phyloP scores from a whole-genome alignment of 176 grass and related monocot genomes.

The Triticum aestivum region DNA sequence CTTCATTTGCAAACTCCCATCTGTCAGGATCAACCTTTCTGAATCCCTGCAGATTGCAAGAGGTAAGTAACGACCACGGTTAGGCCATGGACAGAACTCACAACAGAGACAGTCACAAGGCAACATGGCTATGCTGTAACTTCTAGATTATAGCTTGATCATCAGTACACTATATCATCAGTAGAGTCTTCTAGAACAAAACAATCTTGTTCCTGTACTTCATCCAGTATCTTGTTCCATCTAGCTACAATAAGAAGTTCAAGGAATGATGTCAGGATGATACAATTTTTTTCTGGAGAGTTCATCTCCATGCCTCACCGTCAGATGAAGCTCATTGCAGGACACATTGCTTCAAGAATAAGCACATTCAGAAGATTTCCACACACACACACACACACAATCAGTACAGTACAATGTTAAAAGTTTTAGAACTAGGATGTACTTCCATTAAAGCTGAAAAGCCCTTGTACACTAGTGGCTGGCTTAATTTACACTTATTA shows the following conservation, averaged over 20 bases:
- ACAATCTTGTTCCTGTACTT: constrained; percentile 59
- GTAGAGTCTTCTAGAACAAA: constrained; percentile 68
- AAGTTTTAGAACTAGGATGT: not conserved
- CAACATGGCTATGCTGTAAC: not conserved
- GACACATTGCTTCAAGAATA: constrained; percentile 21
- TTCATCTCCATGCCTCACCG: constrained; percentile 19
- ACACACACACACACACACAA: constrained; percentile 19
- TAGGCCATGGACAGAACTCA: constrained; percentile 5
- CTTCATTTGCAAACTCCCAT: constrained; percentile 97
- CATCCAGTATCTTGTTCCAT: constrained; percentile 60
- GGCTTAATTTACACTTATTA: not conserved
- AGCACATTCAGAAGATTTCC: constrained; percentile 30
- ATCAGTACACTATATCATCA: constrained; percentile 48
- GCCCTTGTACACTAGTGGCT: not conserved
- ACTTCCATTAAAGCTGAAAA: not conserved
- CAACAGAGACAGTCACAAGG: not conserved
- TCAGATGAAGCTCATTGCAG: constrained; percentile 27
- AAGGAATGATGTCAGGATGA: constrained; percentile 47
- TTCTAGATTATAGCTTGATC: not conserved
- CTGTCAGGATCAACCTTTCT: constrained; percentile 88
- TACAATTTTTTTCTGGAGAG: not conserved
- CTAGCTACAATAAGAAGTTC: constrained; percentile 74
- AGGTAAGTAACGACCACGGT: constrained; percentile 19
- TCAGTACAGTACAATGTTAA: not conserved
- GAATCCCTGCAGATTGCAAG: constrained; percentile 66